A percentile compares a stretch with the other conserved stretches of the same genome.
Conservation (phyloP, 306 rosid genomes). For the Prosopis cineraria region DNA sequence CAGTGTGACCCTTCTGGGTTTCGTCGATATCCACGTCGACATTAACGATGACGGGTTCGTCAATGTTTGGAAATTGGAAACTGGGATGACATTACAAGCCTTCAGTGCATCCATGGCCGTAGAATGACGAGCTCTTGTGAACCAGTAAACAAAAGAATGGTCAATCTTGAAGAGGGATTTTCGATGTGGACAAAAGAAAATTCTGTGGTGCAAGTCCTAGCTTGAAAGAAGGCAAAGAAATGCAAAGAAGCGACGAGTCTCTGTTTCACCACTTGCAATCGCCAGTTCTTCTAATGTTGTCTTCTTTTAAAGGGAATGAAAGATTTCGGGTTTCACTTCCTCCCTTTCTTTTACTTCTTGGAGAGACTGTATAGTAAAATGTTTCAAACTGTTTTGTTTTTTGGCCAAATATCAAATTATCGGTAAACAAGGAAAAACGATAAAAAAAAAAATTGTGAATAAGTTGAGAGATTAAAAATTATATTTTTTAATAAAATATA, state of each 20-base stretch:
- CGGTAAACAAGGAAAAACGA: too few relatives aligned
- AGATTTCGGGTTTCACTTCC: too few relatives aligned
- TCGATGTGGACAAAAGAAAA: conserved; percentile 27
- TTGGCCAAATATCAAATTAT: too few relatives aligned
- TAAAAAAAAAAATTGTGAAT: too few relatives aligned
- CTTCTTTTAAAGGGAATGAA: background rate
- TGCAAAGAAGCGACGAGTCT: background rate
- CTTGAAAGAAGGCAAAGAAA: conserved; percentile 14
- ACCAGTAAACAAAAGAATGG: background rate
- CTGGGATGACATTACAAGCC: conserved; percentile 33
- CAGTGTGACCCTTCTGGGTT: conserved; percentile 35
- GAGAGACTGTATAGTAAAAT: too few relatives aligned
- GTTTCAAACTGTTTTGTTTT: too few relatives aligned
- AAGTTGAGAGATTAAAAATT: too few relatives aligned
- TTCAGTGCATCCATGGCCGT: conserved; percentile 53
- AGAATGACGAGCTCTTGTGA: background rate
- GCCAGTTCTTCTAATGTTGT: background rate
- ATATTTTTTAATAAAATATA: too few relatives aligned
- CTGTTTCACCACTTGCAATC: background rate
- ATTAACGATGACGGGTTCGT: conserved; percentile 40
- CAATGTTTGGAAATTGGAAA: conserved; percentile 37
- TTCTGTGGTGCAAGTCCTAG: conserved; percentile 33
- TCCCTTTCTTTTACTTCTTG: too few relatives aligned
- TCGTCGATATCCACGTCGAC: conserved; percentile 42
- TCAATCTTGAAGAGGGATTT: conserved; percentile 21